A percentile compares a stretch with the other conserved stretches of the same genome.
These are phyloP conservation scores for Hevea brasiliensis DNA, from an alignment of 345 rosid genomes.

Conservation along the genomic window DNA sequence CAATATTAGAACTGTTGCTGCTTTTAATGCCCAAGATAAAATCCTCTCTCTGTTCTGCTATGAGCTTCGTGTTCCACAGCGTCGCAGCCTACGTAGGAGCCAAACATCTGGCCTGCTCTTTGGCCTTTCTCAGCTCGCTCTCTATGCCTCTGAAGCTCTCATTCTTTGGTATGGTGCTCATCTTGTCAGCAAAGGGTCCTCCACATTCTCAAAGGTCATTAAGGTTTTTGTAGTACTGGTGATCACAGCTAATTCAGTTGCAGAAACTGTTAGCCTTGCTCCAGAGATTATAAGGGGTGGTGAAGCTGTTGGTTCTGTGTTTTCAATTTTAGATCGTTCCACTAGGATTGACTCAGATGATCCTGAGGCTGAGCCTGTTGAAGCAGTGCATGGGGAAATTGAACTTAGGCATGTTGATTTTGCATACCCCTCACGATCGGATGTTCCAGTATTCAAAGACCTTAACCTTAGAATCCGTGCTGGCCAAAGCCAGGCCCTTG, in stretches of 20 bases:
- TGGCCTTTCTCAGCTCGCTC: conserved; percentile 97
- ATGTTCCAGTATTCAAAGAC: conserved; percentile 75
- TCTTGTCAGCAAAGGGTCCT: conserved; percentile 76
- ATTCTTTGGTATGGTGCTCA: conserved; percentile 97
- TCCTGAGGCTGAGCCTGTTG: conserved; percentile 84
- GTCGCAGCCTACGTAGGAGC: conserved; percentile 68
- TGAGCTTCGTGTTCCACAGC: conserved; percentile 81
- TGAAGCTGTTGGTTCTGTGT: conserved; percentile 95
- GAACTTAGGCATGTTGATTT: conserved; percentile 96
- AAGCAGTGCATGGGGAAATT: conserved; percentile 83
- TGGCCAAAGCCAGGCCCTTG: conserved; percentile 97
- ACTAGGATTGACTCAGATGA: conserved; percentile 91
- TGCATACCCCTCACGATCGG: conserved; percentile 90
- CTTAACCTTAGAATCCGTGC: conserved; percentile 84
- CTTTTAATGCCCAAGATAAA: conserved; percentile 92
- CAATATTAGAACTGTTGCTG: conserved; percentile 96
- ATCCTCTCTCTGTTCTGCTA: conserved; percentile 77
- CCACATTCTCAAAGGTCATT: conserved; percentile 96
- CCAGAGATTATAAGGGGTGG: conserved; percentile 99
- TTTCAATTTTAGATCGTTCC: conserved; percentile 75
- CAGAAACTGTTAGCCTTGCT: conserved; percentile 98
- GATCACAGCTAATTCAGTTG: conserved; percentile 95
- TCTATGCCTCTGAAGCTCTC: conserved; percentile 93
- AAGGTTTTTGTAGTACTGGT: conserved; percentile 96
- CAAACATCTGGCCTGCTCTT: conserved; percentile 87